Conservation (phyloP, 768 basidiomycete species). For the Russula griseocarnosa region DNA sequence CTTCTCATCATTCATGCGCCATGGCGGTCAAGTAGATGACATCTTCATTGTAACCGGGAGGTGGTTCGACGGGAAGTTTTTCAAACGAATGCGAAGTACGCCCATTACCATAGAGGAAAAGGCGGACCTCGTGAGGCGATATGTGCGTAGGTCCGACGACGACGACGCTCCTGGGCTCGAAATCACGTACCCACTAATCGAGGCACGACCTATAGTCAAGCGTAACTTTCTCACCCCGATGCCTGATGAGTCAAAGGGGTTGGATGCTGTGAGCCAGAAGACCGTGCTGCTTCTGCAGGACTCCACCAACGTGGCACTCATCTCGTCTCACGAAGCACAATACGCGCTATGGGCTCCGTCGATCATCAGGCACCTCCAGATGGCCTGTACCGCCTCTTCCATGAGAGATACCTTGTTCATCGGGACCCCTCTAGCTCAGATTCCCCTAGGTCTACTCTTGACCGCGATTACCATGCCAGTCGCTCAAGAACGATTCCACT, state of each 20-base stretch:
- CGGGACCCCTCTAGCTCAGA: slow-evolving; percentile 38
- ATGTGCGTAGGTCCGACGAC: slow-evolving; percentile 33
- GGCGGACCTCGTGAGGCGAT: slow-evolving; percentile 43
- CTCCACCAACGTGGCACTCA: slow-evolving; percentile 45
- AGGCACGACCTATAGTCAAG: slow-evolving; percentile 48
- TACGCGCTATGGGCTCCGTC: slow-evolving; percentile 62
- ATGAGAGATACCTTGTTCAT: slow-evolving; percentile 48
- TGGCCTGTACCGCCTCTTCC: slow-evolving; percentile 48
- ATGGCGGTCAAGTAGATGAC: slow-evolving; percentile 47
- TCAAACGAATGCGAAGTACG: slow-evolving; percentile 52
- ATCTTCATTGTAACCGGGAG: slow-evolving; percentile 47
- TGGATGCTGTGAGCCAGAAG: slow-evolving; percentile 25
- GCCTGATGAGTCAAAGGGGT: slow-evolving; percentile 30
- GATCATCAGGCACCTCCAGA: slow-evolving; percentile 55
- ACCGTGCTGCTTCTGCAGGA: slow-evolving; percentile 44
- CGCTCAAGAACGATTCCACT: slow-evolving; percentile 55
- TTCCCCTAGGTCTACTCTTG: slow-evolving; percentile 48
- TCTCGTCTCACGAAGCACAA: slow-evolving; percentile 51
- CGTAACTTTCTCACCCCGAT: slow-evolving; percentile 61
- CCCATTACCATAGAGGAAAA: slow-evolving; percentile 44
- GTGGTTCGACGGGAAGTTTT: slow-evolving; percentile 42
- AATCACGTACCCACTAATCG: slow-evolving; percentile 59
- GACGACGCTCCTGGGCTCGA: slow-evolving; percentile 33
- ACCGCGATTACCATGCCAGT: slow-evolving; percentile 60
- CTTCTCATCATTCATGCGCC: slow-evolving; percentile 44